Percentiles rank a stretch among this genome's conserved stretches.
Conservation (phyloP, 306 rosid genomes). For the Ormosia emarginata region DNA sequence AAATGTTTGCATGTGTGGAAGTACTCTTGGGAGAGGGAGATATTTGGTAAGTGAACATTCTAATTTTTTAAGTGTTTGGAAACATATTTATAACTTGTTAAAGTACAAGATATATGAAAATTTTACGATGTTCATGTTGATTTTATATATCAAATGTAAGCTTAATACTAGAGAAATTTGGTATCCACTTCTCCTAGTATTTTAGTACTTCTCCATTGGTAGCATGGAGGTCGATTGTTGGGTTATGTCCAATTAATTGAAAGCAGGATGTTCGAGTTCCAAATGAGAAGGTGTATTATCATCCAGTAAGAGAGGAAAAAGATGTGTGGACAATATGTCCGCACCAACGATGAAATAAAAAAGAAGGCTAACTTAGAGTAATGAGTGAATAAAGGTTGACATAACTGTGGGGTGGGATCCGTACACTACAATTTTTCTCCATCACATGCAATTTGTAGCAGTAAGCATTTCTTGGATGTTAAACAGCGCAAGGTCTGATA, state of each 20-base stretch:
- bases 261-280: background rate
- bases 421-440: background rate
- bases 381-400: slow-evolving; percentile 11
- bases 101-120: background rate
- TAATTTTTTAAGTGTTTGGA: background rate
- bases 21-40: background rate
- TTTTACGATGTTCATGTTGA: background rate
- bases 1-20: background rate
- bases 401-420: background rate
- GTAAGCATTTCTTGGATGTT: background rate
- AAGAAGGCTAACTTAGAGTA: background rate
- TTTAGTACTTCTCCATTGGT: background rate
- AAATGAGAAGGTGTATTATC: background rate
- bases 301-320: background rate
- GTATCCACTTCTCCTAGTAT: background rate
- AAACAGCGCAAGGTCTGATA: slow-evolving; percentile 8
- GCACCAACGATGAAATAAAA: background rate
- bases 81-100: background rate
- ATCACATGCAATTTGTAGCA: background rate
- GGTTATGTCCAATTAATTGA: background rate
- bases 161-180: background rate
- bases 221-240: background rate
- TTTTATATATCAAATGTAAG: background rate
- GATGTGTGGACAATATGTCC: background rate
- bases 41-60: background rate